A percentile compares a stretch with the other conserved stretches of the same genome.
Conservation (phyloP, 352 stramenopile species). For the Phytophthora sp. region DNA sequence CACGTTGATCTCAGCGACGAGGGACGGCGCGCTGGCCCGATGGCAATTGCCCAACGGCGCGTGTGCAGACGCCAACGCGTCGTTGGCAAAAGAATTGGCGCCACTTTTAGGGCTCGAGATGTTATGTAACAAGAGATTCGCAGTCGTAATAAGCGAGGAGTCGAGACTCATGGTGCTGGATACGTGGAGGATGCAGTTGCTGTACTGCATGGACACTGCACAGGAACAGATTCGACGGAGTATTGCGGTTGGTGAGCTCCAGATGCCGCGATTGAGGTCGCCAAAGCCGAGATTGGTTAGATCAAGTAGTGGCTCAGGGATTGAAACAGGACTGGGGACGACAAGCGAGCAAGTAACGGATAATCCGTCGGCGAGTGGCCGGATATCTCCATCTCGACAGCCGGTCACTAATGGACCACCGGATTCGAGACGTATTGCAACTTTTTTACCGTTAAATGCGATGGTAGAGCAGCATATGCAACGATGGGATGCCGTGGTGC, state of each 20-base stretch:
- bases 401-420: conserved; percentile 11
- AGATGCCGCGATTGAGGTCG: conserved; percentile 34
- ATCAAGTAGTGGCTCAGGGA: conserved; percentile 28
- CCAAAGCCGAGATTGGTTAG: conserved; percentile 20
- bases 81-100: conserved; percentile 61
- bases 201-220: conserved; percentile 78
- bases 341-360: conserved; percentile 5
- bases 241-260: conserved; percentile 65
- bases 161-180: conserved; percentile 82
- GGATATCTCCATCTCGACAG: conserved; percentile 18
- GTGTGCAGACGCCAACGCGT: conserved; percentile 59
- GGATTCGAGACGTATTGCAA: conserved; percentile 22
- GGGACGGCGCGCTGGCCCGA: conserved; percentile 55
- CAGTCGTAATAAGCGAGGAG: conserved; percentile 72
- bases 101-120: conserved; percentile 76
- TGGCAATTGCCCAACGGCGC: conserved; percentile 77
- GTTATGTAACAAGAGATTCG: conserved; percentile 74
- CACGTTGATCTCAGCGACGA: conserved; percentile 67
- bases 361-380: neutral
- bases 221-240: conserved; percentile 83
- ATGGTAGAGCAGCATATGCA: conserved; percentile 14
- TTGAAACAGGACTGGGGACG: conserved; percentile 14
- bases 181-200: conserved; percentile 71
- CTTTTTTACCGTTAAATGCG: conserved; percentile 15
- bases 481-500: conserved; percentile 73